Evolutionary conservation across 2,329 filamentous ascomycete genomes (phyloP), one percentile per base, ranked within the genome.

Genomic region (Fusarium sp.): DNA sequence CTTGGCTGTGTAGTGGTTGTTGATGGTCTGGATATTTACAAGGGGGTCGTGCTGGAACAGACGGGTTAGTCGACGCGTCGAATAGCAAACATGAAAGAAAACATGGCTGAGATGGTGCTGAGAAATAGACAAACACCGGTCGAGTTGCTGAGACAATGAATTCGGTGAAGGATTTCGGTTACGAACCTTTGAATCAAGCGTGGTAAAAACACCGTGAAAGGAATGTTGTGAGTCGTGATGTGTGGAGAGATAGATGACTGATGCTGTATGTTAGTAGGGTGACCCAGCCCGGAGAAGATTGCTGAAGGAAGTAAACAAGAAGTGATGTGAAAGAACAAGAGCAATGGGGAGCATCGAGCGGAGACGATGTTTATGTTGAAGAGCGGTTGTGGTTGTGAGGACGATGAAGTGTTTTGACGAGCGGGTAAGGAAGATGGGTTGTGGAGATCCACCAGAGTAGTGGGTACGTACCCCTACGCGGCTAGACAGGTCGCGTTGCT

Each of bases 391-490:
- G 45, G 74, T 77, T 75, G 78, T 74, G 76, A 72, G 70, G 72
- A 63, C 49, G 43, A 73, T 74, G 75, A 74, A 73, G 74, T 79
- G 77, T 79, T 78, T 79, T 78, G 75, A 77, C 73, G 70, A 76
- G 75, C 71, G 74, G 72, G 75, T 68, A 76, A 68, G 71, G 72
- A 75, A 73, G 70, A 70, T 75, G 73, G 61, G 60, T 65, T 65
- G 61, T 64, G 61, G 61, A 64, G 61, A 39, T 59, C 60, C 61
- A 65, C 61, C 43, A 30, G 71, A 70, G 75, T 73, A 70, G 75
- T 73, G 68, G 73, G 65, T 75, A 76, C 75, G 73, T 77, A 76
- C 76, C 72, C 74, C 51, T 54, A 53, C 62, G 75, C 72, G 75
- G 71, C 74, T 73, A 65, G 62, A 51, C 55, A 53, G 69, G 73